These are phyloP conservation scores for Tricholoma furcatifolium DNA, from an alignment of 768 basidiomycete genomes.

Conservation along the genomic window DNA sequence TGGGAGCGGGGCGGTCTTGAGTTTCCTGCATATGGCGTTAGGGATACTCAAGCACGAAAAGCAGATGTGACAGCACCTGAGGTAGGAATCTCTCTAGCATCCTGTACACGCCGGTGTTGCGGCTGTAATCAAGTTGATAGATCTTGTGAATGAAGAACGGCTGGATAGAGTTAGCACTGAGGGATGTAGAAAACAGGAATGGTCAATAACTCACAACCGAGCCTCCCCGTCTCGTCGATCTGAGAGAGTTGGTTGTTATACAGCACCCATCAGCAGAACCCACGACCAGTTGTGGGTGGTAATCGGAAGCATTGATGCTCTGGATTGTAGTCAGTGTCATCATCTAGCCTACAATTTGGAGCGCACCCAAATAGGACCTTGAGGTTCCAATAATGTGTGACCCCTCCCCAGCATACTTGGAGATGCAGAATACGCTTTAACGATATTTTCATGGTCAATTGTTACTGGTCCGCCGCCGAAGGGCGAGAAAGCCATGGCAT, in stretches of 20 bases:
- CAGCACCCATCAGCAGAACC: constrained; percentile 84
- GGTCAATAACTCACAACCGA: constrained; percentile 52
- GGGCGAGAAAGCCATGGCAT: constrained; percentile 62
- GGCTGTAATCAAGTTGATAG: constrained; percentile 87
- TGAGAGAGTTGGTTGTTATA: constrained; percentile 68
- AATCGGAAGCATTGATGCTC: constrained; percentile 76
- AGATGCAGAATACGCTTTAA: constrained; percentile 73
- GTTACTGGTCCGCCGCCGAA: constrained; percentile 70
- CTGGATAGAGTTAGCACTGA: constrained; percentile 30
- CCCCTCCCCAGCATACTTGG: constrained; percentile 75
- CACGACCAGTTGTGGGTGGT: constrained; percentile 82
- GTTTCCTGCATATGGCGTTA: constrained; percentile 16
- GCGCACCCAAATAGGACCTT: constrained; percentile 82
- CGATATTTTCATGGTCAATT: constrained; percentile 80
- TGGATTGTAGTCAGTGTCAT: constrained; percentile 25
- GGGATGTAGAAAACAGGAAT: neutral
- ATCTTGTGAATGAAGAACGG: constrained; percentile 78
- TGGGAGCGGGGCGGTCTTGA: constrained; percentile 29
- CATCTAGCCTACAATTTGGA: neutral
- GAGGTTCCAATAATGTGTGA: constrained; percentile 68
- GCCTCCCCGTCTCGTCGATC: constrained; percentile 68
- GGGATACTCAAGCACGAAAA: neutral
- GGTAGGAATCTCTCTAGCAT: constrained; percentile 90
- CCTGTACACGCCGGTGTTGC: constrained; percentile 68
- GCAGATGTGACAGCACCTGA: constrained; percentile 40